phyloP scores from a whole-genome alignment of 371 early-diverging fungal genomes.

The Lichtheimia ramosa region DNA sequence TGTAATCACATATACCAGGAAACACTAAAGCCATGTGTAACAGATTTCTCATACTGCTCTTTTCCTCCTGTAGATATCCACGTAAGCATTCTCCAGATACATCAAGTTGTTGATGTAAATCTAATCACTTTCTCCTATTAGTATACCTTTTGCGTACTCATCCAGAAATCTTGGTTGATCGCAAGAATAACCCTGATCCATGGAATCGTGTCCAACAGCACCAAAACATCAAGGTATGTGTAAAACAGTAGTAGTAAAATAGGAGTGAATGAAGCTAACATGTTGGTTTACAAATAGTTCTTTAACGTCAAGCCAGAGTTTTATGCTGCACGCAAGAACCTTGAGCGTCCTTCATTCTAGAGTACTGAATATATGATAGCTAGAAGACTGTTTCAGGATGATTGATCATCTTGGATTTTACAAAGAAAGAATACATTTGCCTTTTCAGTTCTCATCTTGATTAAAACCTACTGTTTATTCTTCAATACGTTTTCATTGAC shows the following conservation, averaged over 20 bases:
- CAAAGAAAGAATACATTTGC: no score
- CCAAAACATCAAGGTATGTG: slow-evolving; percentile 43
- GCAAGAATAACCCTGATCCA: slow-evolving; percentile 46
- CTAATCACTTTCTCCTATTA: slow-evolving; percentile 4
- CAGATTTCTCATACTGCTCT: background rate
- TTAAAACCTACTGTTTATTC: no score
- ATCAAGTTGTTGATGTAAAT: background rate
- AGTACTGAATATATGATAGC: background rate
- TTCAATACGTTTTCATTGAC: no score
- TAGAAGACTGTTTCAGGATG: no score
- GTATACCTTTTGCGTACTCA: slow-evolving; percentile 45
- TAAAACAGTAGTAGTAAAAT: background rate
- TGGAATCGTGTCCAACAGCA: slow-evolving; percentile 49
- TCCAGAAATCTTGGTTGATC: slow-evolving; percentile 49
- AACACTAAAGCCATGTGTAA: background rate
- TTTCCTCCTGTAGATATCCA: slow-evolving; percentile 15
- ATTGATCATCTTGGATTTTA: no score
- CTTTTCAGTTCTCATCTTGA: no score
- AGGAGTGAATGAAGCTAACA: background rate
- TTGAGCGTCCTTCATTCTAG: slow-evolving; percentile 23
- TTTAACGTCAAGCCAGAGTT: slow-evolving; percentile 28
- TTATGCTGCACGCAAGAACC: slow-evolving; percentile 21
- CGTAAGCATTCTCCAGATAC: slow-evolving; percentile 11
- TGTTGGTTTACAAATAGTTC: slow-evolving; percentile 9
- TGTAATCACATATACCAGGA: slow-evolving; percentile 12